Conservation (phyloP, 2,329 filamentous ascomycete species). For the Pseudogymnoascus sp. region DNA sequence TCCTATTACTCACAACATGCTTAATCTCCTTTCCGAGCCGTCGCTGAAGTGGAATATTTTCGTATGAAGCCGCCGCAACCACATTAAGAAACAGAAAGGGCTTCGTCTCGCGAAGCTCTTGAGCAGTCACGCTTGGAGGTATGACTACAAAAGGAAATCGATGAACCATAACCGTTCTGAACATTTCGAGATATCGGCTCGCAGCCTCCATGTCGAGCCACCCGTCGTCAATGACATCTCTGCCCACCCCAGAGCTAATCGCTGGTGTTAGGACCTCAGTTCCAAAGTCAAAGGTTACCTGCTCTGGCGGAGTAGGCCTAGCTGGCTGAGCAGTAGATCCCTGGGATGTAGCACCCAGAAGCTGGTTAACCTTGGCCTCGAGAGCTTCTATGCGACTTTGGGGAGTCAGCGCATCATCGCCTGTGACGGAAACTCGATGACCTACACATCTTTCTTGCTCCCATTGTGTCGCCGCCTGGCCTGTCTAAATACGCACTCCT, state of each 20-base stretch:
- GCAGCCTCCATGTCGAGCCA: slow-evolving; percentile 1
- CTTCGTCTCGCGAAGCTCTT: slow-evolving; percentile 20
- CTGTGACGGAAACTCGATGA: background rate
- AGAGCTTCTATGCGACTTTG: slow-evolving; percentile 30
- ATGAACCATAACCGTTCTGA: slow-evolving; percentile 29
- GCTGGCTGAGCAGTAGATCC: slow-evolving; percentile 17
- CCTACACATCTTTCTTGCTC: slow-evolving; percentile 29
- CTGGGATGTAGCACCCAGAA: slow-evolving; percentile 17
- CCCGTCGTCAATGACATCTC: slow-evolving; percentile 4
- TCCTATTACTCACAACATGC: slow-evolving; percentile 25
- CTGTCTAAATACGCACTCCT: slow-evolving; percentile 30
- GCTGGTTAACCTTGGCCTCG: slow-evolving; percentile 20
- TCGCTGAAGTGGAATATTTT: slow-evolving; percentile 28
- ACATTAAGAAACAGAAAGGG: slow-evolving; percentile 8
- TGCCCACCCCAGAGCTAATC: background rate
- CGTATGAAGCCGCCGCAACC: slow-evolving; percentile 20
- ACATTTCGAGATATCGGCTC: background rate
- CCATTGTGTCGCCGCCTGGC: slow-evolving; percentile 29
- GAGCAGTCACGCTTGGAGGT: slow-evolving; percentile 19
- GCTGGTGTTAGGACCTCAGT: background rate
- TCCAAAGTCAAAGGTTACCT: background rate
- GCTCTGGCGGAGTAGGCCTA: slow-evolving; percentile 17
- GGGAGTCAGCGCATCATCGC: slow-evolving; percentile 4
- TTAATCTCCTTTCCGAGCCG: slow-evolving; percentile 27
- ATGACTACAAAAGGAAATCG: slow-evolving; percentile 32